These are phyloP conservation scores for Amanita pallidorosea DNA, from an alignment of 768 basidiomycete species.

Conservation along the genomic window DNA sequence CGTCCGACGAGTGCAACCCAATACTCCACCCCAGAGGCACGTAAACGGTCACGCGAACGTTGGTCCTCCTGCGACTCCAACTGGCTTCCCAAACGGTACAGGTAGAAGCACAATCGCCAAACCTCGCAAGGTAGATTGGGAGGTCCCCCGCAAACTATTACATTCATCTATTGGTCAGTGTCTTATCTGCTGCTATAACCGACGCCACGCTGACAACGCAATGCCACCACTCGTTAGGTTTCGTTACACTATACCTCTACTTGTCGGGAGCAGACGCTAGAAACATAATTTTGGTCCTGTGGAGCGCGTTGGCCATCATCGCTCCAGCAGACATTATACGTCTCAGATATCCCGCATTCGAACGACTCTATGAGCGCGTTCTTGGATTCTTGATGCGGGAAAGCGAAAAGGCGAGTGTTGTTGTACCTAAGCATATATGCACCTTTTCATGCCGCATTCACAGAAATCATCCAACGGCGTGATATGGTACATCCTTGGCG, in stretches of 20 bases:
- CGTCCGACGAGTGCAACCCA: constrained; percentile 15
- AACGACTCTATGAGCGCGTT: constrained; percentile 53
- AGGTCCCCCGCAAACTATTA: constrained; percentile 79
- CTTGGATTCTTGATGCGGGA: constrained; percentile 88
- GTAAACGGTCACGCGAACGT: constrained; percentile 8
- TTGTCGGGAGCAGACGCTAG: constrained; percentile 49
- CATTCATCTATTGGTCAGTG: constrained; percentile 81
- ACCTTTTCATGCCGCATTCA: background rate
- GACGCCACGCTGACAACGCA: background rate
- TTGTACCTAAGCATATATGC: background rate
- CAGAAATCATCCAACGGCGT: constrained; percentile 76
- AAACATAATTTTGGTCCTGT: constrained; percentile 50
- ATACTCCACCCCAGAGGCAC: constrained; percentile 3
- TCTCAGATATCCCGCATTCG: constrained; percentile 54
- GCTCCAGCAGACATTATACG: constrained; percentile 69
- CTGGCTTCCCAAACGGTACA: constrained; percentile 11
- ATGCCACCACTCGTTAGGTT: constrained; percentile 18
- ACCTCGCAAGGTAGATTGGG: constrained; percentile 59
- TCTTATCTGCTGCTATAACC: constrained; percentile 1
- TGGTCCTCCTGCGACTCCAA: background rate
- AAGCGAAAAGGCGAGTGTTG: constrained; percentile 54
- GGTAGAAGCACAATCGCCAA: constrained; percentile 6
- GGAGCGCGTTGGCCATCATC: constrained; percentile 56
- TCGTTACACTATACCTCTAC: constrained; percentile 33
- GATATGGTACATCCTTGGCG: constrained; percentile 85